A percentile compares a stretch with the other conserved stretches of the same genome.
phyloP scores from a whole-genome alignment of 208 protist species.

The Polymyxa betae region DNA sequence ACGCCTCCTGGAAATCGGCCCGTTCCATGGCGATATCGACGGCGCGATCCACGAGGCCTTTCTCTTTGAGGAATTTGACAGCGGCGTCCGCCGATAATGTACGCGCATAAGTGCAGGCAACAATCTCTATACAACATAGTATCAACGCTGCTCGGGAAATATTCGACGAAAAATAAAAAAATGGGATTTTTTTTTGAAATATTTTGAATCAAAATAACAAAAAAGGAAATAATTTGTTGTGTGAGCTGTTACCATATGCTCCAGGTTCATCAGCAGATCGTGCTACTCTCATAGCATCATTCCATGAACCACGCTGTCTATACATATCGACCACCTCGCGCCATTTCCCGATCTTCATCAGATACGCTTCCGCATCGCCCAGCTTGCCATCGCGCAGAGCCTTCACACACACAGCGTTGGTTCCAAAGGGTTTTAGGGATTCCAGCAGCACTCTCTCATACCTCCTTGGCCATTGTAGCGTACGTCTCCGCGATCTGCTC shows the following conservation, averaged over 20 bases:
- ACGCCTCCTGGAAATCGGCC: constrained; percentile 55
- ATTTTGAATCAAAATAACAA: constrained; percentile 30
- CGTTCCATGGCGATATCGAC: constrained; percentile 19
- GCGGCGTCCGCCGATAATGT: constrained; percentile 85
- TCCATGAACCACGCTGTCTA: constrained; percentile 88
- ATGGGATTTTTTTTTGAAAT: constrained; percentile 30
- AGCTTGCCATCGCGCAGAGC: not conserved
- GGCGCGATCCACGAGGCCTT: not conserved
- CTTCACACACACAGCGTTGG: not conserved
- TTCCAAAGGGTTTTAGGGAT: not conserved
- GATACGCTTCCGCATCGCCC: constrained; percentile 84
- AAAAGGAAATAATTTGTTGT: constrained; percentile 78
- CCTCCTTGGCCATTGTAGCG: constrained; percentile 87
- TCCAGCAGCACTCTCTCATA: too few species aligned
- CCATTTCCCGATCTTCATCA: constrained; percentile 83
- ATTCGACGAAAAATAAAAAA: too few species aligned
- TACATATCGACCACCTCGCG: constrained; percentile 95
- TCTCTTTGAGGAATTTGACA: constrained; percentile 26
- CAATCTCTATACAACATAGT: too few species aligned
- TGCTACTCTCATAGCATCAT: constrained; percentile 94
- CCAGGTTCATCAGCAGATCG: constrained; percentile 85
- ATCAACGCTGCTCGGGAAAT: too few species aligned
- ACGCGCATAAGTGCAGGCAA: constrained; percentile 89
- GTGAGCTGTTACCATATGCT: constrained; percentile 75
- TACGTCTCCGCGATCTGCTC: constrained; percentile 90